A percentile compares a stretch with the other conserved stretches of the same genome.
phyloP scores from a whole-genome alignment of 805 yeast genomes.

The Kuraishia cidri region DNA sequence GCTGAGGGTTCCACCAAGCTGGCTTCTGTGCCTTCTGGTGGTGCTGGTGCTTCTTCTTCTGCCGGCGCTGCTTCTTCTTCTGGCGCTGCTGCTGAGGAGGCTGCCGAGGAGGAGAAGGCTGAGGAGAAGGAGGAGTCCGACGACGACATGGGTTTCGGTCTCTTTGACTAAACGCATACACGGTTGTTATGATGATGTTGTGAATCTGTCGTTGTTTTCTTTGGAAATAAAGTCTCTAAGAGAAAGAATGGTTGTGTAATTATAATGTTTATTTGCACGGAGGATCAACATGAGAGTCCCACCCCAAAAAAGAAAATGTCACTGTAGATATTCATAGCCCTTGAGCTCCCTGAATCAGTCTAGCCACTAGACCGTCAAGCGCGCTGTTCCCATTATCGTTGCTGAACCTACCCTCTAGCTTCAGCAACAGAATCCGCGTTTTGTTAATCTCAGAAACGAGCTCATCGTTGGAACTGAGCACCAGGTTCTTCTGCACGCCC shows the following conservation, averaged over 20 bases:
- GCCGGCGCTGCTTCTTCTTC: constrained; percentile 66
- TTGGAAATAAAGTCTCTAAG: constrained; percentile 3
- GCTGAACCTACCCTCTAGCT: constrained; percentile 8
- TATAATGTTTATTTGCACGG: too few relatives aligned
- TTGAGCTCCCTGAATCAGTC: too few relatives aligned
- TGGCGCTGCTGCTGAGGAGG: constrained; percentile 66
- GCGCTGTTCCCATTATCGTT: not conserved
- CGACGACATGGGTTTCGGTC: constrained; percentile 74
- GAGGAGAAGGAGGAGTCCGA: constrained; percentile 58
- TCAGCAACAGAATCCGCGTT: constrained; percentile 8
- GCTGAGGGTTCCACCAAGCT: constrained; percentile 94
- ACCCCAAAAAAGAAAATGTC: too few relatives aligned
- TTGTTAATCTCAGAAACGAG: constrained; percentile 10
- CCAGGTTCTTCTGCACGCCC: constrained; percentile 11
- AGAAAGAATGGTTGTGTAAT: not conserved
- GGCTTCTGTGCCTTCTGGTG: constrained; percentile 97
- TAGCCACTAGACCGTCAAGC: too few relatives aligned
- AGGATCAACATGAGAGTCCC: too few relatives aligned
- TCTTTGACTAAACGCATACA: constrained; percentile 23
- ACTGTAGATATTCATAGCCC: too few relatives aligned
- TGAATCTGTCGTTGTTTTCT: constrained; percentile 1
- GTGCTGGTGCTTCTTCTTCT: constrained; percentile 82
- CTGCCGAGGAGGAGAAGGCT: constrained; percentile 59
- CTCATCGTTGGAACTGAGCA: constrained; percentile 11
- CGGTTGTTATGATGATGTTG: too few relatives aligned